Conservation (phyloP, 1,139 yeast genomes). For the Meyerozyma carpophila region DNA sequence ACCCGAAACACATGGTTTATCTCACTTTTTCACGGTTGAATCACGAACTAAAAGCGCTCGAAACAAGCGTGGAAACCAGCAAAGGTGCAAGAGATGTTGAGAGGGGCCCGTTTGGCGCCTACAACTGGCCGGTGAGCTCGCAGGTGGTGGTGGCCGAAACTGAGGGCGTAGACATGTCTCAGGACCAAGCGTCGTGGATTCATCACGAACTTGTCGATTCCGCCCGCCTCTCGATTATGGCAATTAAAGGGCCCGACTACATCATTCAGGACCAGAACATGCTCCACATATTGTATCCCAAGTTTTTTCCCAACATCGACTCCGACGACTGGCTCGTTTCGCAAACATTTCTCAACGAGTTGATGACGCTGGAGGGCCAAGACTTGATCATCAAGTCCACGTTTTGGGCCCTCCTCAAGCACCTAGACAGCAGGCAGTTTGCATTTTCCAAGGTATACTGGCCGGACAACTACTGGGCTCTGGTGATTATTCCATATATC, state of each 20-base stretch:
- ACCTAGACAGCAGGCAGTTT: not conserved
- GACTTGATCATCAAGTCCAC: slow-evolving; percentile 1
- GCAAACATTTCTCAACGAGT: slow-evolving; percentile 14
- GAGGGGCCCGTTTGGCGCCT: slow-evolving; percentile 33
- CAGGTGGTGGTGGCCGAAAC: not conserved
- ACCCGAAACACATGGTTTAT: slow-evolving; percentile 27
- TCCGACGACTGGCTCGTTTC: slow-evolving; percentile 39
- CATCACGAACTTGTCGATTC: slow-evolving; percentile 30
- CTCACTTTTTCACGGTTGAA: slow-evolving; percentile 28
- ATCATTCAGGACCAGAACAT: slow-evolving; percentile 38
- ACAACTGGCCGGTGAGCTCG: slow-evolving; percentile 3
- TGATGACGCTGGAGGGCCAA: slow-evolving; percentile 8
- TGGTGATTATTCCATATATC: slow-evolving; percentile 25
- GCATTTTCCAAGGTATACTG: slow-evolving; percentile 20
- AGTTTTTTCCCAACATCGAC: slow-evolving; percentile 41
- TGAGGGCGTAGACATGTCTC: slow-evolving; percentile 6
- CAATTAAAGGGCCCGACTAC: slow-evolving; percentile 38
- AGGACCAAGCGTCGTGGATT: slow-evolving; percentile 26
- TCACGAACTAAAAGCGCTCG: slow-evolving; percentile 19
- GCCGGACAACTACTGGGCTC: slow-evolving; percentile 24
- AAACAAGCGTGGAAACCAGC: slow-evolving; percentile 12
- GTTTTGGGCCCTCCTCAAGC: not conserved
- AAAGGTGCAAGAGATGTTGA: slow-evolving; percentile 3
- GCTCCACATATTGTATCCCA: slow-evolving; percentile 44
- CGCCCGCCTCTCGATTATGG: slow-evolving; percentile 38